Evolutionary conservation across 352 stramenopile genomes (phyloP).

Genomic region (Globisporangium cederbergense): DNA sequence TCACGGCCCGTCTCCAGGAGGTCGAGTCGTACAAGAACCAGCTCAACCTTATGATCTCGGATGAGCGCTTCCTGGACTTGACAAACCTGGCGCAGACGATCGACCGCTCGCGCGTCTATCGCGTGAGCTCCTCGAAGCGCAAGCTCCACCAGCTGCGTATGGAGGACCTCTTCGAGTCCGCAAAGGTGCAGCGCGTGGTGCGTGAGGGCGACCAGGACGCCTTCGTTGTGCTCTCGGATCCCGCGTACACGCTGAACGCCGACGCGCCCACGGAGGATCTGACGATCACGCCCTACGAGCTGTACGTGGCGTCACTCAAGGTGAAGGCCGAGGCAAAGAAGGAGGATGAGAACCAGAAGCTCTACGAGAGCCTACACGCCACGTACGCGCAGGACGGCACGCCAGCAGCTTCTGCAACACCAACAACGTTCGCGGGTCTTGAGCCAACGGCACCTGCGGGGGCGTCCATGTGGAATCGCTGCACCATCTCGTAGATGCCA

Average conservation of each 20-base stretch:
- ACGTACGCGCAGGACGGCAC: constrained; percentile 11
- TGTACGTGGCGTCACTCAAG: constrained; percentile 35
- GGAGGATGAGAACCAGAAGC: constrained; percentile 27
- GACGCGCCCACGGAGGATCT: constrained; percentile 33
- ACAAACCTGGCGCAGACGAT: constrained; percentile 51
- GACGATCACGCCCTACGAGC: constrained; percentile 49
- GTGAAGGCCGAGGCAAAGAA: constrained; percentile 26
- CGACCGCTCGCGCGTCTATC: constrained; percentile 60
- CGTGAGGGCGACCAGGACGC: constrained; percentile 60
- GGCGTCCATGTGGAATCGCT: constrained; percentile 44
- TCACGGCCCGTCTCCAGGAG: constrained; percentile 39
- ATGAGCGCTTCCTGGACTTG: constrained; percentile 59
- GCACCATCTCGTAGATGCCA: constrained; percentile 51
- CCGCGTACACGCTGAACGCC: constrained; percentile 26
- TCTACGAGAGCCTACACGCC: constrained; percentile 26
- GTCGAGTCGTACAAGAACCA: constrained; percentile 63
- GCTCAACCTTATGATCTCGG: constrained; percentile 80
- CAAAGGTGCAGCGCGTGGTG: constrained; percentile 63
- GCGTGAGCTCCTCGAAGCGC: constrained; percentile 59
- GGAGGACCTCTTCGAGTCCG: constrained; percentile 59
- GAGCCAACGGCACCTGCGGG: constrained; percentile 17
- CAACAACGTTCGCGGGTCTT: constrained; percentile 10
- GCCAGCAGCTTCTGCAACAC: neutral
- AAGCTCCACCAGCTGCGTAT: constrained; percentile 60
- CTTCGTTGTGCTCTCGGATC: constrained; percentile 45